Evolutionary conservation across 257 asterid species (phyloP), one percentile per base, ranked within the genome.

Genomic region (Solanum corneliomulleri): DNA sequence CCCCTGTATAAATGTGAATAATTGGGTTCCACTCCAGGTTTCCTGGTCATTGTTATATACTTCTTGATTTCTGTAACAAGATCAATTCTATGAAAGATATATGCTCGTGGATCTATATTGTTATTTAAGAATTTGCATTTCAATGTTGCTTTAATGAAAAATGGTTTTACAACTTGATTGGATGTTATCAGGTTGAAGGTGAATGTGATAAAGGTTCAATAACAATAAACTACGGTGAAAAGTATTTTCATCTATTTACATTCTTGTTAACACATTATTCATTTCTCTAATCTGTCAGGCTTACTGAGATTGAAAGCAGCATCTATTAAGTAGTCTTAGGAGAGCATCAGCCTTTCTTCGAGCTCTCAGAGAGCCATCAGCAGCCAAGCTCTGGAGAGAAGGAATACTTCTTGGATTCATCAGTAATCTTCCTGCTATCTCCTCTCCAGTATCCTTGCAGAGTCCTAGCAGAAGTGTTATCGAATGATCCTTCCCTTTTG

Each of bases 261-360:
- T 29, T 85, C 86, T 21, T 87, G 62, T 84, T 18, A 39, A 47
- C 68, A 88, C 82, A 37, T 31, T 70, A 82, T 41, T 85, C n/a
- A 64, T 42, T 78, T 68, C 78, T 76, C 71, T 90, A 85, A 89
- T 85, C 87, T 89, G 83, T 78, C 87, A 76, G 90, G 88, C 47
- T 87, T 90, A 64, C 56, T 29, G 92, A 87, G 88, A 89, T 78
- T 92, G 94, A 45, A 93, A 93, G 92, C 98, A 93, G 91, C 94
- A 94, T 87, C 96, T 93, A 88, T 92, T 92, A 86, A 95, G 95
- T 91, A 95, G 89, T 92, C 98, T 94, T 58, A 95, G 97, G 86
- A 95, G 92, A 86, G 97, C 98, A 86, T 94, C 96, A 42, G 98
- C 96, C 89, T 95, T 94, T 89, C 98, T 89, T 89, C 93, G 93